Evolutionary conservation across 495 filamentous ascomycete genomes (phyloP).

Genomic region (Tuber umbilicatum): DNA sequence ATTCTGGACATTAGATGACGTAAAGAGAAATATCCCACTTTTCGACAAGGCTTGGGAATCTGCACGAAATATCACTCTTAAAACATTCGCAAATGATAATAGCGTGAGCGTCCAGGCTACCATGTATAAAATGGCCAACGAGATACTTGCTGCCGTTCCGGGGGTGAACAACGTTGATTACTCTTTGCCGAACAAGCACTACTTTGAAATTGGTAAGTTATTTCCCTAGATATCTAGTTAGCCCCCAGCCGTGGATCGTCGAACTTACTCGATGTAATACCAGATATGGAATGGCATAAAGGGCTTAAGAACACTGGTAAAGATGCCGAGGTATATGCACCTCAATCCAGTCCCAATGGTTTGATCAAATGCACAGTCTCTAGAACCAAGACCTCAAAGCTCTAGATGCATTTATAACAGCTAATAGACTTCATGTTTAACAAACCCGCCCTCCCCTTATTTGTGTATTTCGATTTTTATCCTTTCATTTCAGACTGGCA

Average conservation of each 20-base stretch:
- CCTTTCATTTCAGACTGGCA: not conserved
- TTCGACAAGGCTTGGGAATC: slow-evolving; percentile 74
- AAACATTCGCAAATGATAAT: slow-evolving; percentile 85
- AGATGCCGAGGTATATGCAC: slow-evolving; percentile 91
- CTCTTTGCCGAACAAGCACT: slow-evolving; percentile 92
- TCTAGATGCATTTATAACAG: slow-evolving; percentile 15
- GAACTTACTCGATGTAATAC: slow-evolving; percentile 13
- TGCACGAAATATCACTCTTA: slow-evolving; percentile 74
- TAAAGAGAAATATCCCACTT: slow-evolving; percentile 54
- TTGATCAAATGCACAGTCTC: slow-evolving; percentile 92
- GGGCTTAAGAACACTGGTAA: slow-evolving; percentile 93
- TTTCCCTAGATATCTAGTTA: not conserved
- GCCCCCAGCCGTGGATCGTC: not conserved
- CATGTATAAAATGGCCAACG: slow-evolving; percentile 96
- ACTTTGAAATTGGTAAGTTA: slow-evolving; percentile 87
- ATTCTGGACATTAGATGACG: slow-evolving; percentile 61
- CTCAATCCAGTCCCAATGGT: slow-evolving; percentile 87
- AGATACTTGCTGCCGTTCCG: slow-evolving; percentile 71
- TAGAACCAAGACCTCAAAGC: slow-evolving; percentile 45
- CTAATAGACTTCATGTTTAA: not conserved
- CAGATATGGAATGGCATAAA: slow-evolving; percentile 95
- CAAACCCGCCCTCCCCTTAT: not conserved
- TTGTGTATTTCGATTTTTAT: not conserved
- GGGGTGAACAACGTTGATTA: slow-evolving; percentile 70
- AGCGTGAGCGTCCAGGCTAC: slow-evolving; percentile 91